These are phyloP conservation scores for Tubosaeta brunneosetosa DNA, from an alignment of 768 basidiomycete species.

Conservation along the genomic window DNA sequence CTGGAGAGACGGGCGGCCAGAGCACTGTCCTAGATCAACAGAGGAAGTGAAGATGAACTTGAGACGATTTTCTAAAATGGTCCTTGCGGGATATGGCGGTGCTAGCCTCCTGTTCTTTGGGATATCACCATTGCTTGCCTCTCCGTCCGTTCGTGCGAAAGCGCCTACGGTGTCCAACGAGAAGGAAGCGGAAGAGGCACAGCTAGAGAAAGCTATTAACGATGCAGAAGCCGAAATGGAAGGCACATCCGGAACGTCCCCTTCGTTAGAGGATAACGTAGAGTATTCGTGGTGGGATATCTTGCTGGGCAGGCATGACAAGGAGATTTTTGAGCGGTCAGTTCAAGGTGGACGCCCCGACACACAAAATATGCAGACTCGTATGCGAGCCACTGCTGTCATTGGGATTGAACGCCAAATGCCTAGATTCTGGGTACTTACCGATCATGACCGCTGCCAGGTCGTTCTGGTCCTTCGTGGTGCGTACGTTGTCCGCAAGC, in stretches of 20 bases:
- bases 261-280: conserved; percentile 18
- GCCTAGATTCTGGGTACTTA: conserved; percentile 84
- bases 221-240: conserved; percentile 66
- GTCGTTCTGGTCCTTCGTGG: conserved; percentile 74
- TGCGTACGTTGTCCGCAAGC: conserved; percentile 19
- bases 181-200: conserved; percentile 54
- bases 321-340: conserved; percentile 75
- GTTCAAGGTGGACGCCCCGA: conserved; percentile 26
- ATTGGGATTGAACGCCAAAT: conserved; percentile 65
- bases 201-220: conserved; percentile 61
- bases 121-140: conserved; percentile 37
- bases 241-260: conserved; percentile 29
- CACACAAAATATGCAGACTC: conserved; percentile 27
- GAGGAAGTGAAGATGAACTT: conserved; percentile 62
- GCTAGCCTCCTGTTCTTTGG: conserved; percentile 80
- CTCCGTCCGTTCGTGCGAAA: conserved; percentile 22
- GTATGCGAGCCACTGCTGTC: conserved; percentile 54
- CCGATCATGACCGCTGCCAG: conserved; percentile 69
- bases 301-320: conserved; percentile 73
- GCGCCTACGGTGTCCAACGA: conserved; percentile 32
- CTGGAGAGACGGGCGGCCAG: conserved; percentile 22
- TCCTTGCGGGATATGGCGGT: conserved; percentile 81
- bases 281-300: conserved; percentile 83
- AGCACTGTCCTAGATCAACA: conserved; percentile 29
- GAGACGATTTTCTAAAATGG: conserved; percentile 78